Percentiles rank a stretch among this genome's conserved stretches.
Conservation (phyloP, 495 filamentous ascomycete species). For the Hamigera avellanea region DNA sequence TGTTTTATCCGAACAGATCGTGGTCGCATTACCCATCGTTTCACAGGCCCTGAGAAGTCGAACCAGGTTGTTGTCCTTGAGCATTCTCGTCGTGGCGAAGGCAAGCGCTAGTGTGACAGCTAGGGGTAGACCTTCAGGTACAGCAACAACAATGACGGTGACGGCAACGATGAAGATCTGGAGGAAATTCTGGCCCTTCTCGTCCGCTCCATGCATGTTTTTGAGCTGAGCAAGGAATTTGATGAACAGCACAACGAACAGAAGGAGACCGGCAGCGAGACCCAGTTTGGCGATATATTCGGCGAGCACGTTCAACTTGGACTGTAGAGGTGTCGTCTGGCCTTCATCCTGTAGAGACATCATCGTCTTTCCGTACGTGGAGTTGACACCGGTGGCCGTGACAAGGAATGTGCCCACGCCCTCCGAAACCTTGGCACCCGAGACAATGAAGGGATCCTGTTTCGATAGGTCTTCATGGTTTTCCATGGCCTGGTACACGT, state of each 20-base stretch:
- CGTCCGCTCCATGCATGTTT: constrained; percentile 39
- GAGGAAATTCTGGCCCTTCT: constrained; percentile 81
- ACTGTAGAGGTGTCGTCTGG: constrained; percentile 89
- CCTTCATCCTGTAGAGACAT: constrained; percentile 85
- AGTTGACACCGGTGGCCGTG: constrained; percentile 79
- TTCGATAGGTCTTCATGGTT: constrained; percentile 64
- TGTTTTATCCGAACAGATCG: constrained; percentile 94
- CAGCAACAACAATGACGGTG: constrained; percentile 89
- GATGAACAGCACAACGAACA: constrained; percentile 91
- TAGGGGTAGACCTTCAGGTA: constrained; percentile 85
- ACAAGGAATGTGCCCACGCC: constrained; percentile 80
- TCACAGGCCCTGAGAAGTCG: constrained; percentile 86
- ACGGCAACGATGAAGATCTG: constrained; percentile 92
- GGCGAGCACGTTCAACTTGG: constrained; percentile 81
- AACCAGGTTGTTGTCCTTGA: constrained; percentile 91
- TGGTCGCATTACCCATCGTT: constrained; percentile 97
- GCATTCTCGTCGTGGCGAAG: constrained; percentile 89
- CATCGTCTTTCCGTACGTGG: constrained; percentile 83
- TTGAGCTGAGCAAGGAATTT: constrained; percentile 66
- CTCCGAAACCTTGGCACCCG: constrained; percentile 85
- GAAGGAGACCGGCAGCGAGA: constrained; percentile 64
- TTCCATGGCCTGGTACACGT: constrained; percentile 72
- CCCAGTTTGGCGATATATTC: constrained; percentile 93
- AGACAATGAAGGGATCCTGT: constrained; percentile 89
- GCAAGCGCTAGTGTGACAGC: constrained; percentile 89